These are phyloP conservation scores for Catharanthus roseus DNA, from an alignment of 257 asterid species.

Conservation along the genomic window DNA sequence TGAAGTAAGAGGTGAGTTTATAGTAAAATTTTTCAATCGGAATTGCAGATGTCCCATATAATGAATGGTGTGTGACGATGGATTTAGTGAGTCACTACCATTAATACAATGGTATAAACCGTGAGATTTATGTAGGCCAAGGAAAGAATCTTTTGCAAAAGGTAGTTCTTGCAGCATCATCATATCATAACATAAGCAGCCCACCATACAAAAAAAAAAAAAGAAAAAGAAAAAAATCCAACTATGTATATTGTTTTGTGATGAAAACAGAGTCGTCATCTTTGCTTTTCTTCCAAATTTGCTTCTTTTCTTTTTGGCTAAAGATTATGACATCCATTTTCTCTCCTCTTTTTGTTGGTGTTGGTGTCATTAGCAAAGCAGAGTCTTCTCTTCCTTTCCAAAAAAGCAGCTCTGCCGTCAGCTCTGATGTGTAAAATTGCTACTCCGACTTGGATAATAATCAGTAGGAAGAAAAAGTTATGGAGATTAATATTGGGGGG, in stretches of 20 bases:
- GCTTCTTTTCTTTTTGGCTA: constrained; percentile 4
- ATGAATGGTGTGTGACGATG: neutral
- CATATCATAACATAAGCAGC: constrained; percentile 1
- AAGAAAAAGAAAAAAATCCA: too few species aligned
- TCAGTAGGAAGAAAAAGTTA: too few species aligned
- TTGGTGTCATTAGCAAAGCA: constrained; percentile 33
- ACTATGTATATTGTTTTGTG: too few species aligned
- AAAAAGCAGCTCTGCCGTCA: constrained; percentile 28
- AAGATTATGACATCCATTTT: constrained; percentile 18
- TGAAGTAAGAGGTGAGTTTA: too few species aligned
- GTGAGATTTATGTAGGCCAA: neutral
- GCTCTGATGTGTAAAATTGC: constrained; percentile 40
- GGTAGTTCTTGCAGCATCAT: neutral
- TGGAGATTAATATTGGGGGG: too few species aligned
- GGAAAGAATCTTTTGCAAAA: constrained; percentile 1
- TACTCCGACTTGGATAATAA: constrained; percentile 36
- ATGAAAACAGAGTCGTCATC: constrained; percentile 3
- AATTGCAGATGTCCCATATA: too few species aligned
- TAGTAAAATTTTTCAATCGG: too few species aligned
- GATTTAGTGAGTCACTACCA: neutral
- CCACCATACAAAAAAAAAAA: constrained; percentile 1
- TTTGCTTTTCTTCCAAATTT: neutral
- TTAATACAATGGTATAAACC: too few species aligned
- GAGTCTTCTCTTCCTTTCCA: constrained; percentile 15
- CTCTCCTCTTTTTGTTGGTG: constrained; percentile 14